phyloP scores from a whole-genome alignment of 1,284 basidiomycete genomes.

The Papiliotrema flavescens region DNA sequence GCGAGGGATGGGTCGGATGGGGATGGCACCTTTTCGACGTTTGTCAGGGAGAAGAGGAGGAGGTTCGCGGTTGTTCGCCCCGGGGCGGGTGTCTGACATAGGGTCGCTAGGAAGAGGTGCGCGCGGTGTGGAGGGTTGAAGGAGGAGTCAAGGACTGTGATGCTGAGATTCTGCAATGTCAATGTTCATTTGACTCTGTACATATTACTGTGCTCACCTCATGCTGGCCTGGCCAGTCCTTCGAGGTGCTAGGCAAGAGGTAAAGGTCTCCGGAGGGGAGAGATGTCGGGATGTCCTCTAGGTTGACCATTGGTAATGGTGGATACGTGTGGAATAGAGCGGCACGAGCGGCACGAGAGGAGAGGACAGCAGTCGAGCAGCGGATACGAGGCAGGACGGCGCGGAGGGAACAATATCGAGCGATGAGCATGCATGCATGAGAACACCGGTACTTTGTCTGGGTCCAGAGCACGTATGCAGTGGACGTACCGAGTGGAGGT shows the following conservation, averaged over 20 bases:
- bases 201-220: background rate
- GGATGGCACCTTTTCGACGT: conserved; percentile 79
- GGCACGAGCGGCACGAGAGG: no score
- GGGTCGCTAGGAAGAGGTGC: conserved; percentile 69
- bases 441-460: no score
- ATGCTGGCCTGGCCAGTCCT: background rate
- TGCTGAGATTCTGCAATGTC: conserved; percentile 20
- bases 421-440: no score
- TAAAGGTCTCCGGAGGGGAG: background rate
- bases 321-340: no score
- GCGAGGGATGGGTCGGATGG: conserved; percentile 64
- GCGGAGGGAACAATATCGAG: no score
- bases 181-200: background rate
- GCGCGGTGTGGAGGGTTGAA: conserved; percentile 92
- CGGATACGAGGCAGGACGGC: no score
- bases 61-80: conserved; percentile 66
- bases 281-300: background rate
- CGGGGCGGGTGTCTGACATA: conserved; percentile 20
- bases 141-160: conserved; percentile 76
- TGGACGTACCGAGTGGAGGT: background rate
- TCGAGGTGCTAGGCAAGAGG: background rate
- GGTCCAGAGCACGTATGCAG: no score
- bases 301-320: background rate
- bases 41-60: conserved; percentile 78
- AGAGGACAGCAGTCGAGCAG: no score